These are phyloP conservation scores for Leccinum uliginosum DNA, from an alignment of 768 basidiomycete species.

Conservation along the genomic window DNA sequence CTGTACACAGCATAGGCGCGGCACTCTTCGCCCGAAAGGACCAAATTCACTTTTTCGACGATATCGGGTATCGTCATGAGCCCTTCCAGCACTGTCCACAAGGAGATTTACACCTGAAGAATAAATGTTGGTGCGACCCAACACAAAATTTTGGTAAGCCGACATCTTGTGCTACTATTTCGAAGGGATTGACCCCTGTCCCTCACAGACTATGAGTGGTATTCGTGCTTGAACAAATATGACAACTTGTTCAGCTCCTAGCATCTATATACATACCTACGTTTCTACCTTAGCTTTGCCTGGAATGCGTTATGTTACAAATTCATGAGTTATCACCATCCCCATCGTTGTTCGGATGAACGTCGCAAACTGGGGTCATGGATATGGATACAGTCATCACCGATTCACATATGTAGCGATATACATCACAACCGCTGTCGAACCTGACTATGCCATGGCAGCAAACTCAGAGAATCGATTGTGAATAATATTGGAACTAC, in stretches of 20 bases:
- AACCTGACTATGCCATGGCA: background rate
- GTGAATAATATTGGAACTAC: conserved; percentile 92
- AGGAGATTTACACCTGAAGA: conserved; percentile 50
- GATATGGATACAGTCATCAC: conserved; percentile 1
- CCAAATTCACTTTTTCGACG: conserved; percentile 77
- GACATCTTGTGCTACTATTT: background rate
- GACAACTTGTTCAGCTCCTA: conserved; percentile 48
- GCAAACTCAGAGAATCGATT: conserved; percentile 66
- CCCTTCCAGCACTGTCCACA: conserved; percentile 74
- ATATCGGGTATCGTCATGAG: conserved; percentile 82
- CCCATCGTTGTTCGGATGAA: background rate
- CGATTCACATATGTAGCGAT: background rate
- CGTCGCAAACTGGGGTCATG: background rate
- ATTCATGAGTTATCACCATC: background rate
- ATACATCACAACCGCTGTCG: background rate
- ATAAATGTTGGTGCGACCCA: conserved; percentile 72
- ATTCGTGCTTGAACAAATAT: conserved; percentile 82
- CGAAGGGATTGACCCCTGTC: conserved; percentile 4
- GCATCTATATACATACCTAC: conserved; percentile 2
- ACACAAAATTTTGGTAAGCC: conserved; percentile 61
- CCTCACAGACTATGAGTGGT: conserved; percentile 71
- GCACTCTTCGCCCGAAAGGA: conserved; percentile 70
- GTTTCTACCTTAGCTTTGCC: background rate
- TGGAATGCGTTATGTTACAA: background rate
- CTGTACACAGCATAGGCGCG: conserved; percentile 81